These are phyloP conservation scores for Magnolia changhungtana DNA, from an alignment of 164 flowering plant genomes.

Conservation along the genomic window DNA sequence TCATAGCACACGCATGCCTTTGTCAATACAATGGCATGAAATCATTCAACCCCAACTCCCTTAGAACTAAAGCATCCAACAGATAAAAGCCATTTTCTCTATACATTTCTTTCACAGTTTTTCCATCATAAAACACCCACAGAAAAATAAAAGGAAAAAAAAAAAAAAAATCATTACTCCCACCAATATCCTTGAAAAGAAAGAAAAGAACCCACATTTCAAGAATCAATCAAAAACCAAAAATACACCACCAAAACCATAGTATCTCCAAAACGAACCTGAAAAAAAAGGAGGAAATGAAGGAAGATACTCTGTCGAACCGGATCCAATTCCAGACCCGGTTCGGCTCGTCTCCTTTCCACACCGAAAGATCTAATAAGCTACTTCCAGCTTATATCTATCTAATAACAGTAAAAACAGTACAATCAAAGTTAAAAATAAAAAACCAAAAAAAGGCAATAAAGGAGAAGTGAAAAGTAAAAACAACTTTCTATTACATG, in stretches of 20 bases:
- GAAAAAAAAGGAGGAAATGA: background rate
- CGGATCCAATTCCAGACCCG: background rate
- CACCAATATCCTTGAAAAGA: background rate
- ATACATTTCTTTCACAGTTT: background rate
- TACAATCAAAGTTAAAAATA: background rate
- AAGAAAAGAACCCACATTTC: background rate
- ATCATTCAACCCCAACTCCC: too few species aligned
- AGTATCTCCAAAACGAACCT: slow-evolving; percentile 2
- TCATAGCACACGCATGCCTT: background rate
- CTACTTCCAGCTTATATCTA: too few species aligned
- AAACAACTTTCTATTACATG: background rate
- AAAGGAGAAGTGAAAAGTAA: background rate
- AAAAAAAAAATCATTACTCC: background rate
- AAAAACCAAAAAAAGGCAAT: background rate
- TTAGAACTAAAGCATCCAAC: too few species aligned
- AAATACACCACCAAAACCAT: background rate
- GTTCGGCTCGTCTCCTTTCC: background rate
- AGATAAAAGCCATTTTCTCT: background rate
- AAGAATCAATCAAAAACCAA: background rate
- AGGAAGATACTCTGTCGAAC: background rate
- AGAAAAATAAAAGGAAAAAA: too few species aligned
- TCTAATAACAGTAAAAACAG: too few species aligned
- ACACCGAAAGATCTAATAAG: too few species aligned
- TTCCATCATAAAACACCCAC: background rate
- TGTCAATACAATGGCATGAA: background rate